Evolutionary conservation across 768 basidiomycete genomes (phyloP), one percentile per base, ranked within the genome.

Genomic region (Cystofilobasidium bisporidii): DNA sequence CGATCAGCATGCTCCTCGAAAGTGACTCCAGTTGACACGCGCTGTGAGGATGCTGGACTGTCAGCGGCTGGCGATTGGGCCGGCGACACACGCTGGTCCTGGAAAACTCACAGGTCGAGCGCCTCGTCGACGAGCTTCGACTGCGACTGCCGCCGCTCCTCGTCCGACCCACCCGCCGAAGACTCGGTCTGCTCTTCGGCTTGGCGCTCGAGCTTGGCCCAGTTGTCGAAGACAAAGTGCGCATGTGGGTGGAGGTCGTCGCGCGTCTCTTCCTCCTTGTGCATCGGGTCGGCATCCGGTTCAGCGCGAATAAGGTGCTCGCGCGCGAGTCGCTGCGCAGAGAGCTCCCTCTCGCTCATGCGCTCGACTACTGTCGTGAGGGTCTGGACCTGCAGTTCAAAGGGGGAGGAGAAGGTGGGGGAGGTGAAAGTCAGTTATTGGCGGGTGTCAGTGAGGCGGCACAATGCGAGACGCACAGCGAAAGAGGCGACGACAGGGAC

Each of bases 401-500:
- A n/a, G n/a, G n/a, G n/a, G n/a, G n/a, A 17, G 10, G n/a, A 63
- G 60, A 40, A 69, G n/a, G n/a, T n/a, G n/a, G n/a, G 3, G 41
- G 15, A 15, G 41, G 18, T 3, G 62, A 74, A n/a, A n/a, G n/a
- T n/a, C n/a, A n/a, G n/a, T n/a, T n/a, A n/a, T n/a, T n/a, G n/a
- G n/a, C n/a, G n/a, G n/a, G n/a, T n/a, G n/a, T n/a, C n/a, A n/a
- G n/a, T n/a, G n/a, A 36, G 75, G n/a, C n/a, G n/a, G n/a, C n/a
- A n/a, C n/a, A n/a, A n/a, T n/a, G n/a, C n/a, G n/a, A n/a, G 74
- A 9, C 43, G 14, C 17, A 43, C 43, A 17, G 75, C 76, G 62
- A 78, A 76, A 2, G 74, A 75, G 36, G 77, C 76, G 38, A 78
- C 74, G 48, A 78, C 71, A 3, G 77, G 77, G 33, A 78, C 36